Conservation (phyloP, 23 red algal genomes). For the Gracilaria caudata region DNA sequence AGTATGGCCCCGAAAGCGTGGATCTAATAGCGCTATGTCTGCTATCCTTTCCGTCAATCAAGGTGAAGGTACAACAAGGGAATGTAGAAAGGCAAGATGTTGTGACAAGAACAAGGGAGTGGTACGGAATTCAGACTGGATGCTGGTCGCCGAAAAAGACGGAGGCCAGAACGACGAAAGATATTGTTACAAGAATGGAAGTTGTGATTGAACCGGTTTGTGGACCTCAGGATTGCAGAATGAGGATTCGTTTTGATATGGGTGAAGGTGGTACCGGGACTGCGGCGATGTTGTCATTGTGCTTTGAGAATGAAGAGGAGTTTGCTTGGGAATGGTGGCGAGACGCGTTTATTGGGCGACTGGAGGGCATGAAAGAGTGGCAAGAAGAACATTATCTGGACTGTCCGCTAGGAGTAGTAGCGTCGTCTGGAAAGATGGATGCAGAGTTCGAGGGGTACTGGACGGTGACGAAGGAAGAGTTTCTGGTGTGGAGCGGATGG, state of each 20-base stretch:
- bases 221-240: not conserved
- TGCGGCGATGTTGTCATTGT: not conserved
- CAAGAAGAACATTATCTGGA: not conserved
- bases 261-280: not conserved
- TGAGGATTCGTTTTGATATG: not conserved
- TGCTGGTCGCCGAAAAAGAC: not conserved
- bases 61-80: not conserved
- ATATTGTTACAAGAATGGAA: not conserved
- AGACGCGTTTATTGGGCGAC: slow-evolving; percentile 8
- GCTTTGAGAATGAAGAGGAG: not conserved
- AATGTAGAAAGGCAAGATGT: not conserved
- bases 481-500: not conserved
- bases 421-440: not conserved
- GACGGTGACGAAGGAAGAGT: not conserved
- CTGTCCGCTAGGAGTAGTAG: not conserved
- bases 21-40: not conserved
- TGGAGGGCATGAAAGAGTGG: slow-evolving; percentile 17
- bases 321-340: slow-evolving; percentile 26
- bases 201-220: slow-evolving; percentile 6
- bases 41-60: slow-evolving; percentile 8
- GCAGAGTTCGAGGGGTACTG: not conserved
- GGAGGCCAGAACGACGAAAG: not conserved
- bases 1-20: not conserved
- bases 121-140: slow-evolving; percentile 4
- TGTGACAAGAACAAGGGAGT: not conserved